These are phyloP conservation scores for Ambispora gerdemannii DNA, from an alignment of 192 early-diverging fungal genomes.

Conservation along the genomic window DNA sequence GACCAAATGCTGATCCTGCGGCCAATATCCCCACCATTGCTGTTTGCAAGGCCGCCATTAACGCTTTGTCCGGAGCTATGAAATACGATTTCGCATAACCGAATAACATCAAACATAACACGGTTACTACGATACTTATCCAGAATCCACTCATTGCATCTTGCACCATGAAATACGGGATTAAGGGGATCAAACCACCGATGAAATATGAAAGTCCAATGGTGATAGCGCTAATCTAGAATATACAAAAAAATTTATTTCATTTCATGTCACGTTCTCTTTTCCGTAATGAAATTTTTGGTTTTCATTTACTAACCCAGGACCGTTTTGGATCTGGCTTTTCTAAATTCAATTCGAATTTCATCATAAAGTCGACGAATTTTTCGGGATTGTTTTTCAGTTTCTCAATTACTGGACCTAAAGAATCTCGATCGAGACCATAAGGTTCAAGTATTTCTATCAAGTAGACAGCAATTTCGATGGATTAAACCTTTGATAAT, in stretches of 20 bases:
- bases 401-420: slow-evolving; percentile 51
- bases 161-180: slow-evolving; percentile 54
- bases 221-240: slow-evolving; percentile 53
- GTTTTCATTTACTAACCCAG: slow-evolving; percentile 48
- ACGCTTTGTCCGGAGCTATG: slow-evolving; percentile 41
- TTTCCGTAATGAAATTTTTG: too few relatives aligned
- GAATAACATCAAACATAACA: slow-evolving; percentile 54
- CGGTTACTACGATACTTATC: slow-evolving; percentile 51
- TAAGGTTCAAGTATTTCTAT: slow-evolving; percentile 59
- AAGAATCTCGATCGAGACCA: slow-evolving; percentile 45
- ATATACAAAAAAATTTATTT: neutral
- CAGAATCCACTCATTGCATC: slow-evolving; percentile 41
- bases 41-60: slow-evolving; percentile 46
- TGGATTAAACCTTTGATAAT: neutral
- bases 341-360: slow-evolving; percentile 59
- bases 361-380: slow-evolving; percentile 73
- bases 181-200: slow-evolving; percentile 61
- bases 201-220: slow-evolving; percentile 59
- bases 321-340: slow-evolving; percentile 51
- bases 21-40: slow-evolving; percentile 47
- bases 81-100: slow-evolving; percentile 55
- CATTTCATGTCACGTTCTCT: too few relatives aligned
- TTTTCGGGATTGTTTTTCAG: slow-evolving; percentile 49
- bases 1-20: slow-evolving; percentile 30
- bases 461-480: neutral